These are phyloP conservation scores for Nothophaeocryptopus gaeumannii DNA, from an alignment of 2,329 filamentous ascomycete species.

Conservation along the genomic window DNA sequence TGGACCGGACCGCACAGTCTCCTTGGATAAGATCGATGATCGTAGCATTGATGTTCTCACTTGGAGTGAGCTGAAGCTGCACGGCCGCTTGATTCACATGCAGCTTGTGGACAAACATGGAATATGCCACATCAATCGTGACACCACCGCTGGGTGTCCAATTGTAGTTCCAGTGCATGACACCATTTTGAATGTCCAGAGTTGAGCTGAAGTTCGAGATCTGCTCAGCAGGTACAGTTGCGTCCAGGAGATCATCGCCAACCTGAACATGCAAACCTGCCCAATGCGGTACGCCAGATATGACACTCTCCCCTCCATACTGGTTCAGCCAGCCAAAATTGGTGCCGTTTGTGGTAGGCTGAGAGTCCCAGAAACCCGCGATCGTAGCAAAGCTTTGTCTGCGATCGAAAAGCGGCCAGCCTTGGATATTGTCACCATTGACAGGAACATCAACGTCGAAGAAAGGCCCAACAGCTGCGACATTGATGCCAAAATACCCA, in stretches of 20 bases:
- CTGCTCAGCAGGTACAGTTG: conserved; percentile 56
- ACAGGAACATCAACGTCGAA: conserved; percentile 58
- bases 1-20: conserved; percentile 62
- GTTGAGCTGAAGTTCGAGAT: conserved; percentile 61
- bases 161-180: conserved; percentile 62
- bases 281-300: conserved; percentile 70
- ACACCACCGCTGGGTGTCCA: conserved; percentile 57
- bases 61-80: conserved; percentile 57
- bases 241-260: conserved; percentile 56
- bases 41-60: conserved; percentile 52
- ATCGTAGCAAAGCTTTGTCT: conserved; percentile 66
- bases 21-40: conserved; percentile 68
- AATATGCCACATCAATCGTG: conserved; percentile 60
- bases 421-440: conserved; percentile 54
- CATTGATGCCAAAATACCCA: conserved; percentile 63
- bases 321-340: conserved; percentile 69
- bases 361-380: conserved; percentile 63
- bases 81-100: conserved; percentile 61
- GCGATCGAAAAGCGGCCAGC: conserved; percentile 65
- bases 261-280: conserved; percentile 58
- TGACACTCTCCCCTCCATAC: conserved; percentile 68
- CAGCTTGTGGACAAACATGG: conserved; percentile 64
- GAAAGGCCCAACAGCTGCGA: conserved; percentile 62
- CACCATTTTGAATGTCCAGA: conserved; percentile 61
- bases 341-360: conserved; percentile 56